Conservation (phyloP, 805 yeast species). For the Spathaspora passalidarum region DNA sequence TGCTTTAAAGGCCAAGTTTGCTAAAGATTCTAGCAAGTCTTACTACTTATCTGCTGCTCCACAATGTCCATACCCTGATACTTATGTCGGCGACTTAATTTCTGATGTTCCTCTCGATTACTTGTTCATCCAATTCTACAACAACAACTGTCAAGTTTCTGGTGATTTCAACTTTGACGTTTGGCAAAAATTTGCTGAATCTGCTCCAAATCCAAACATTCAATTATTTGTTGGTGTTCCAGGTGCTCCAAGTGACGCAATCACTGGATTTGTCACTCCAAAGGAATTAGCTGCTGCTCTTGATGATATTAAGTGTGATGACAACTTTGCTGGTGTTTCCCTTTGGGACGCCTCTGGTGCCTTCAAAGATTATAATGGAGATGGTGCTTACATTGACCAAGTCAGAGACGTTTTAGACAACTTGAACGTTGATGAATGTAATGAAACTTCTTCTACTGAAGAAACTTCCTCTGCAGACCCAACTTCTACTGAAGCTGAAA, state of each 20-base stretch:
- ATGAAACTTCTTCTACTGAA: conserved; percentile 6
- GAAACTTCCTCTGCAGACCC: neutral
- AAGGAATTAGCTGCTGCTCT: conserved; percentile 15
- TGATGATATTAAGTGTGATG: conserved; percentile 12
- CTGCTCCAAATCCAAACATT: conserved; percentile 66
- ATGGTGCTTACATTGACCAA: conserved; percentile 16
- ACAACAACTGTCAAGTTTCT: conserved; percentile 66
- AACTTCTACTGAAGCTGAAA: conserved; percentile 1
- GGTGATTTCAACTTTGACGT: conserved; percentile 58
- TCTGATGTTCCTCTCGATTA: conserved; percentile 66
- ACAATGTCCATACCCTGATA: conserved; percentile 88
- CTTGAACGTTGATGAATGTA: conserved; percentile 7
- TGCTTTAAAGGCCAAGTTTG: conserved; percentile 20
- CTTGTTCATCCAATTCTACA: conserved; percentile 85
- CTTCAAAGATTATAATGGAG: conserved; percentile 9
- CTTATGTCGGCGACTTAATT: conserved; percentile 21
- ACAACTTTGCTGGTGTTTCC: conserved; percentile 34
- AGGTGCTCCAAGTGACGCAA: conserved; percentile 33
- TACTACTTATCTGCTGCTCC: conserved; percentile 89
- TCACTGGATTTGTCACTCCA: conserved; percentile 49
- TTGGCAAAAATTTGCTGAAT: conserved; percentile 65
- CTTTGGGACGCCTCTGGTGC: conserved; percentile 35
- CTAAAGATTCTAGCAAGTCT: conserved; percentile 40
- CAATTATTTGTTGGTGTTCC: conserved; percentile 77
- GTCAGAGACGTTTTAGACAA: conserved; percentile 15